Percentiles rank a stretch among this genome's conserved stretches.
These are phyloP conservation scores for Postia placenta DNA, from an alignment of 768 basidiomycete species.

Conservation along the genomic window DNA sequence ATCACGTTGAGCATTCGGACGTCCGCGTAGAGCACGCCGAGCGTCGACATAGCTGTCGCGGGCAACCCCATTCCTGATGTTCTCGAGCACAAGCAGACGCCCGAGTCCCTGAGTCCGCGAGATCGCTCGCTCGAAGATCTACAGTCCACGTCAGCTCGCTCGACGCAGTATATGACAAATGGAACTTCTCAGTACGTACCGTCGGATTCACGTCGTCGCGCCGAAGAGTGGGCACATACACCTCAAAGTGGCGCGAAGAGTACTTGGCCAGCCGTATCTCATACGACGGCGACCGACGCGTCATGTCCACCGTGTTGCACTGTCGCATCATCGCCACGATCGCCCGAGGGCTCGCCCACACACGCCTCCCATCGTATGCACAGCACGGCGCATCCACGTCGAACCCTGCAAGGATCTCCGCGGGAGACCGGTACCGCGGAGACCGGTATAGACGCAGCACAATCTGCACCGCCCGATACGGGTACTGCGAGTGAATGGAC, in stretches of 20 bases:
- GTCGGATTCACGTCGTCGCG: slow-evolving; percentile 55
- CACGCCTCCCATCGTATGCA: slow-evolving; percentile 46
- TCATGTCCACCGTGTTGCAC: slow-evolving; percentile 56
- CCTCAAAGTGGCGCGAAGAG: slow-evolving; percentile 46
- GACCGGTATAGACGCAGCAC: slow-evolving; percentile 57
- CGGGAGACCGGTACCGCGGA: too few relatives aligned
- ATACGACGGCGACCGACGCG: slow-evolving; percentile 59
- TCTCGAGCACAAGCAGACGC: slow-evolving; percentile 56
- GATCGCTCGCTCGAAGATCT: slow-evolving; percentile 61
- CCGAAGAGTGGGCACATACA: slow-evolving; percentile 46
- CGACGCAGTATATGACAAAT: too few relatives aligned
- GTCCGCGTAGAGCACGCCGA: slow-evolving; percentile 44
- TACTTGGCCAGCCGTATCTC: slow-evolving; percentile 60
- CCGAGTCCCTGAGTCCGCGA: slow-evolving; percentile 52
- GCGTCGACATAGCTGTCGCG: slow-evolving; percentile 42
- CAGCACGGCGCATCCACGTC: slow-evolving; percentile 63
- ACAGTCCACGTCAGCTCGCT: too few relatives aligned
- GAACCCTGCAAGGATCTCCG: slow-evolving; percentile 61
- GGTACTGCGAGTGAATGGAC: slow-evolving; percentile 61
- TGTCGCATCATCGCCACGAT: slow-evolving; percentile 63
- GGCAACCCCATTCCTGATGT: slow-evolving; percentile 37
- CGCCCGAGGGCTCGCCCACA: slow-evolving; percentile 55
- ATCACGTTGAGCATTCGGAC: slow-evolving; percentile 28
- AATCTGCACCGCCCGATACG: slow-evolving; percentile 62
- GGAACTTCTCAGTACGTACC: slow-evolving; percentile 31